These are phyloP conservation scores for Amanita rubescens DNA, from an alignment of 768 basidiomycete species.

Conservation along the genomic window DNA sequence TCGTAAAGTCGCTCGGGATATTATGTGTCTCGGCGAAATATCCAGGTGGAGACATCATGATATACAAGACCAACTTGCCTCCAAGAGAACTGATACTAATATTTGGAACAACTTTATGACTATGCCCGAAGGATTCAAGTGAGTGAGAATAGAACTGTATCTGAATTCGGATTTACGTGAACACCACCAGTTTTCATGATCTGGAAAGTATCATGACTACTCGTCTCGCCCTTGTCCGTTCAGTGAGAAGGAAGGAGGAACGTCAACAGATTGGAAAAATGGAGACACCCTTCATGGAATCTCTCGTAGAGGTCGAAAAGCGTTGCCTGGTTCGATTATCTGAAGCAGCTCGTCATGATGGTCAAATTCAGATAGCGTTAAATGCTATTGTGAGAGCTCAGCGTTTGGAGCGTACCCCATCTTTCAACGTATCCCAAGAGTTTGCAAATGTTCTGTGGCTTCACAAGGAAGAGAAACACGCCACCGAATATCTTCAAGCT, in stretches of 20 bases:
- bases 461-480: slow-evolving; percentile 77
- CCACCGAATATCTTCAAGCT: slow-evolving; percentile 63
- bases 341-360: slow-evolving; percentile 57
- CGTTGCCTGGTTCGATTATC: slow-evolving; percentile 66
- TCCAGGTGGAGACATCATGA: slow-evolving; percentile 45
- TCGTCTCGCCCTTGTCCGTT: slow-evolving; percentile 73
- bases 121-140: slow-evolving; percentile 61
- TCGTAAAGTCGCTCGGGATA: slow-evolving; percentile 53
- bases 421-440: slow-evolving; percentile 60
- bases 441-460: slow-evolving; percentile 89
- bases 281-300: slow-evolving; percentile 41
- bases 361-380: slow-evolving; percentile 73
- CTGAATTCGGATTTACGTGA: slow-evolving; percentile 5
- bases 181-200: slow-evolving; percentile 56
- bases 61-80: slow-evolving; percentile 26
- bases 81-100: slow-evolving; percentile 24
- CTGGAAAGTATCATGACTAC: slow-evolving; percentile 77
- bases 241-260: slow-evolving; percentile 61
- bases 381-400: slow-evolving; percentile 81
- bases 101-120: slow-evolving; percentile 37
- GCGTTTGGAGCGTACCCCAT: slow-evolving; percentile 38
- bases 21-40: slow-evolving; percentile 81
- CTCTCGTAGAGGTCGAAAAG: slow-evolving; percentile 56
- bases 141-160: slow-evolving; percentile 21
- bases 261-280: slow-evolving; percentile 72